phyloP scores from a whole-genome alignment of 2,329 filamentous ascomycete genomes.

The Colletotrichum chrysophilum region DNA sequence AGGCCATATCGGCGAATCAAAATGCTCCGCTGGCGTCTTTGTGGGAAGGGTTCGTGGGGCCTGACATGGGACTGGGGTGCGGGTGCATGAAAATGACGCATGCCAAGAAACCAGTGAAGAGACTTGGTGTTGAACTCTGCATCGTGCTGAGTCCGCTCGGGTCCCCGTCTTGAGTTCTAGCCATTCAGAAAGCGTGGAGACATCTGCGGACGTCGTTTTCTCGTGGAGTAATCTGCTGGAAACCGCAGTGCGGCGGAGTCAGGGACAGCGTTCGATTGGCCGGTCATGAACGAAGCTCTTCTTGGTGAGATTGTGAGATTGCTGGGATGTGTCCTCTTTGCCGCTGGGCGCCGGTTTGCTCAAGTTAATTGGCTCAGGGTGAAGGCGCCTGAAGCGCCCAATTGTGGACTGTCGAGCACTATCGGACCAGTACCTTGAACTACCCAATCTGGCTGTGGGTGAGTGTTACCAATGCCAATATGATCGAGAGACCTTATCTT shows the following conservation, averaged over 20 bases:
- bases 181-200: not conserved
- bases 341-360: not conserved
- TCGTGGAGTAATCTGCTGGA: not conserved
- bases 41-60: constrained; percentile 10
- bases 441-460: not conserved
- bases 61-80: not conserved
- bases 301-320: not conserved
- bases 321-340: not conserved
- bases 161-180: not conserved
- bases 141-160: not conserved
- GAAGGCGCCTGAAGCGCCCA: not conserved
- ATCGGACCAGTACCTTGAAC: not conserved
- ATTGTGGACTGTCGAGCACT: not conserved
- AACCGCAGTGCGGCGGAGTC: not conserved
- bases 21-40: not conserved
- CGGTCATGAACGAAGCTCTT: not conserved
- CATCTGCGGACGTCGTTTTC: not conserved
- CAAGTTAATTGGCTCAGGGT: not conserved
- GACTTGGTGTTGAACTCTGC: not conserved
- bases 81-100: constrained; percentile 11
- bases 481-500: not conserved
- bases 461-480: not conserved
- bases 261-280: not conserved
- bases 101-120: not conserved
- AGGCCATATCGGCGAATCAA: not conserved